Base-by-base conservation (phyloP, 2,329 filamentous ascomycete species). In the Sclerotinia borealis region DNA sequence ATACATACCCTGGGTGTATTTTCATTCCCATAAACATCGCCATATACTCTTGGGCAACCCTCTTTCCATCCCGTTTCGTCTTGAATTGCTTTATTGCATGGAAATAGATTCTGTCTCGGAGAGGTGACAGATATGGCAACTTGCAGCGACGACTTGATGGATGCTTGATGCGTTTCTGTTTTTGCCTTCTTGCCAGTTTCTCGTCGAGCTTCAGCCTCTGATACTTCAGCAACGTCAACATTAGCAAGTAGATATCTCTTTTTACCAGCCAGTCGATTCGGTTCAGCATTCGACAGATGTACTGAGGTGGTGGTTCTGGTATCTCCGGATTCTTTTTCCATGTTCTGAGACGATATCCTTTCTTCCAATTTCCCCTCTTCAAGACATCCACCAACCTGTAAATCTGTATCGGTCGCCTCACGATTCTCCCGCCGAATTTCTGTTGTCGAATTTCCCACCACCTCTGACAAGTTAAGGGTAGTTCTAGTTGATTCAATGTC, bases 401-500 rank as follows among this genome's bases (percentile, higher is more conserved):
- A 43, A n/a, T 15, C 22, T n/a, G 25, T 9, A 22, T 29, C 39
- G 25, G 10, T 55, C 37, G 31, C 36, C 36, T n/a, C 17, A 41
- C 25, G 27, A 55, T 43, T 55, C 7, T 55, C 37, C 52, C 27
- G 52, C 37, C 22, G 37, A 15, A 55, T 10, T 17, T 31, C 27
- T 27, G 6, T 22, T 43, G 19, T 22, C 37, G 52, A 43, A 43
- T 1, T 8, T 31, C 27, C 25, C 27, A 17, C 52, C 37, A 31
- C 25, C 27, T 43, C 10, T n/a, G 39, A 34, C 13, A 17, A 5
- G 11, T 25, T 19, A 34, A 17, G 39, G n/a, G 7, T 15, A 22
- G 8, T 8, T 0, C n/a, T 0, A 1, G 2, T 15, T 4, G 8
- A 31, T 17, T 17, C 7, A 9, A 31, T 10, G 15, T 37, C 13